These are phyloP conservation scores for Claviceps pazoutovae DNA, from an alignment of 2,329 filamentous ascomycete genomes.

Conservation along the genomic window DNA sequence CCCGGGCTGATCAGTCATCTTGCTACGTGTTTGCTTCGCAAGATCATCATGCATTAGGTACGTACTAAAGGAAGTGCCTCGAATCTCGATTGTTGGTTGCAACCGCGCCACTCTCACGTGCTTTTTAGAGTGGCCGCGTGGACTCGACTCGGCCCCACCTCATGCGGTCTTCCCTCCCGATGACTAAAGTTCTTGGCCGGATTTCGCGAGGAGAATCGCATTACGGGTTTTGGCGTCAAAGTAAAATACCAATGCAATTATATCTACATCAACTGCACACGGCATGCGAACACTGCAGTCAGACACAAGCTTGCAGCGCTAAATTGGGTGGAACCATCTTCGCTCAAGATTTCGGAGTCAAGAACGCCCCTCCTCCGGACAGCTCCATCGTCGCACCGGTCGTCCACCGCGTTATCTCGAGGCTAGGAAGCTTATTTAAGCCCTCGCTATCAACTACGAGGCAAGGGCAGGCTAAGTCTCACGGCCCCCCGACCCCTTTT, in stretches of 20 bases:
- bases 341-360: not conserved
- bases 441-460: not conserved
- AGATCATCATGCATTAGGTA: not conserved
- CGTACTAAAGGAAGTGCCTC: not conserved
- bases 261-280: not conserved
- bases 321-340: not conserved
- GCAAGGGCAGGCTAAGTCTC: not conserved
- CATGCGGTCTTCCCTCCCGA: not conserved
- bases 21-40: no score
- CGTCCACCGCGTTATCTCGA: not conserved
- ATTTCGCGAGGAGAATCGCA: not conserved
- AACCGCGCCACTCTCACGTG: not conserved
- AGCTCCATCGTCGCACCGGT: not conserved
- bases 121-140: not conserved
- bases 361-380: not conserved
- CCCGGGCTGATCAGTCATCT: no score
- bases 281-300: not conserved
- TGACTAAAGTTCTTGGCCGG: not conserved
- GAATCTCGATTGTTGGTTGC: not conserved
- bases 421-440: not conserved
- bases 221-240: not conserved
- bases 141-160: not conserved
- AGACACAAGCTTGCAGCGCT: not conserved
- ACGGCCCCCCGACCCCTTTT: not conserved
- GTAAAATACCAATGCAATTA: not conserved